These are phyloP conservation scores for Fraxinus quadrangulata DNA, from an alignment of 257 asterid species.

Conservation along the genomic window DNA sequence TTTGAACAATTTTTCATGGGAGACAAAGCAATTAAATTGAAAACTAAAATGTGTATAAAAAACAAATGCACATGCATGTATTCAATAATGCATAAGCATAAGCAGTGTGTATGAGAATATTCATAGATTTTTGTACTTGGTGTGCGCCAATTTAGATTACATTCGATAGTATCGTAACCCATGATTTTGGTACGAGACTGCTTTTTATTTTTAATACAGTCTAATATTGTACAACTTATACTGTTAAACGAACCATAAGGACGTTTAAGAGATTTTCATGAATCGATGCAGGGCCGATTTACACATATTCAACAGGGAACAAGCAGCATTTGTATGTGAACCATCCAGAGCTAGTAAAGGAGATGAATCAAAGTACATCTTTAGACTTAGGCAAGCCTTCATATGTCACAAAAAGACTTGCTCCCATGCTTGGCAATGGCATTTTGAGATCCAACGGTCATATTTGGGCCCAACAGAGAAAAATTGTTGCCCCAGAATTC, in stretches of 20 bases:
- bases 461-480: constrained; percentile 77
- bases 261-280: too few species aligned
- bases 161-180: background rate
- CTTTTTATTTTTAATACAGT: background rate
- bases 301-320: constrained; percentile 68
- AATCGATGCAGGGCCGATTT: constrained; percentile 55
- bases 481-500: constrained; percentile 77
- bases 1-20: background rate
- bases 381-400: constrained; percentile 72
- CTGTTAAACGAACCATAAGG: background rate
- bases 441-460: constrained; percentile 79
- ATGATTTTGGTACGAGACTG: background rate
- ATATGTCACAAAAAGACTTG: constrained; percentile 73
- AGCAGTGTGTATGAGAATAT: background rate
- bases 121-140: background rate
- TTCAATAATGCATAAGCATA: background rate
- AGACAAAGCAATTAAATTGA: background rate
- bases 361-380: constrained; percentile 58
- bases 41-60: background rate
- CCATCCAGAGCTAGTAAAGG: constrained; percentile 71
- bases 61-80: constrained; percentile 2
- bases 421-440: constrained; percentile 95
- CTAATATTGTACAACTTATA: too few species aligned
- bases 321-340: constrained; percentile 82
- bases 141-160: background rate